Evolutionary conservation across 2,329 filamentous ascomycete genomes (phyloP).

Genomic region (Beauveria sp.): DNA sequence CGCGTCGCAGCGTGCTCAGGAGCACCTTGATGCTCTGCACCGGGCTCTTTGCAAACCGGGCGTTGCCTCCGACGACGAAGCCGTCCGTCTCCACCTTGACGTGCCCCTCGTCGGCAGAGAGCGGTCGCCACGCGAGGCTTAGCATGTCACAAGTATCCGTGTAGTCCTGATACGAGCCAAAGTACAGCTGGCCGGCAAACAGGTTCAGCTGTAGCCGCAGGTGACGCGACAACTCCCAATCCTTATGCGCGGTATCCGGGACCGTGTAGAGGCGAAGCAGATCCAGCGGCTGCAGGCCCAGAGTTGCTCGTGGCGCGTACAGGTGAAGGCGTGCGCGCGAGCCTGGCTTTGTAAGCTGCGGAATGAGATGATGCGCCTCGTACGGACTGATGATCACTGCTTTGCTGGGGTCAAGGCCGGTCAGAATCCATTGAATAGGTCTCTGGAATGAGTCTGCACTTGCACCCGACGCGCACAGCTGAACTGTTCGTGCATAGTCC

Average conservation of each 20-base stretch:
- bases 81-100: slow-evolving; percentile 19
- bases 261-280: not conserved
- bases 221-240: not conserved
- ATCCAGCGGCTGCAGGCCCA: not conserved
- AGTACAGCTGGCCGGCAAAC: slow-evolving; percentile 62
- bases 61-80: slow-evolving; percentile 21
- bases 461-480: not conserved
- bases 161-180: slow-evolving; percentile 49
- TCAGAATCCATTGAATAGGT: slow-evolving; percentile 1
- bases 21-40: slow-evolving; percentile 30
- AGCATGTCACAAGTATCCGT: slow-evolving; percentile 40
- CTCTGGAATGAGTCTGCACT: not conserved
- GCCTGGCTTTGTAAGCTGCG: slow-evolving; percentile 23
- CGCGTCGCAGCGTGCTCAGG: slow-evolving; percentile 27
- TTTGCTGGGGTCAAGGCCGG: not conserved
- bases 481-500: not conserved
- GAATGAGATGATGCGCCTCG: slow-evolving; percentile 47
- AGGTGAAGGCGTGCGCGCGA: slow-evolving; percentile 35
- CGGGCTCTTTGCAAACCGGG: slow-evolving; percentile 24
- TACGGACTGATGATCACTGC: slow-evolving; percentile 52
- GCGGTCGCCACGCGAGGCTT: slow-evolving; percentile 32
- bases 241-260: not conserved
- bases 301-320: slow-evolving; percentile 25
- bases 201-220: slow-evolving; percentile 41
- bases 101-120: slow-evolving; percentile 16